phyloP scores from a whole-genome alignment of 2,329 filamentous ascomycete species.

The Fusarium pseudograminearum region DNA sequence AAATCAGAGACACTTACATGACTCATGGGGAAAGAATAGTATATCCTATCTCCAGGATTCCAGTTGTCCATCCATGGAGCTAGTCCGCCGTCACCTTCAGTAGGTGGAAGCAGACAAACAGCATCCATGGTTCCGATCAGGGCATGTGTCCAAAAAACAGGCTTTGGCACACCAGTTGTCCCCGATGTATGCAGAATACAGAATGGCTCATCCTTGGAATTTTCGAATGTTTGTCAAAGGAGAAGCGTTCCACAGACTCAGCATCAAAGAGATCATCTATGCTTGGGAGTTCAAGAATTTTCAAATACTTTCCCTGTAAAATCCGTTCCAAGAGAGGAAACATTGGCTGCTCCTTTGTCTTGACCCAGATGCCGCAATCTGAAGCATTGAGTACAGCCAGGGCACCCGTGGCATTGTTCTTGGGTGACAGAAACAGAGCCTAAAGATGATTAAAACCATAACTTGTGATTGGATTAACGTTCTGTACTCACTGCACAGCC shows the following conservation, averaged over 20 bases:
- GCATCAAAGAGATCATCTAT: slow-evolving; percentile 47
- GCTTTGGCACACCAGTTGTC: slow-evolving; percentile 57
- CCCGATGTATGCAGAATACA: slow-evolving; percentile 58
- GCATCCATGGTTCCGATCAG: slow-evolving; percentile 54
- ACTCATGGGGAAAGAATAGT: slow-evolving; percentile 45
- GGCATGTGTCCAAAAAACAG: slow-evolving; percentile 53
- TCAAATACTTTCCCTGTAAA: slow-evolving; percentile 44
- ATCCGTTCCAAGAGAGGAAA: slow-evolving; percentile 42
- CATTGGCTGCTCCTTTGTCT: slow-evolving; percentile 32
- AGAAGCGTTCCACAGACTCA: slow-evolving; percentile 33
- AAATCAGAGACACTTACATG: neutral
- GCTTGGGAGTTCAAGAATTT: slow-evolving; percentile 46
- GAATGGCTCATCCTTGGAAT: slow-evolving; percentile 52
- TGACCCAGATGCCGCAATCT: slow-evolving; percentile 51
- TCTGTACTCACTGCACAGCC: slow-evolving; percentile 47
- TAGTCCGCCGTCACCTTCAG: slow-evolving; percentile 44
- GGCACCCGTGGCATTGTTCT: slow-evolving; percentile 52
- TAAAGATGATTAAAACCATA: slow-evolving; percentile 1
- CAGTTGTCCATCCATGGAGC: slow-evolving; percentile 47
- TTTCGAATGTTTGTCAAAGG: slow-evolving; percentile 51
- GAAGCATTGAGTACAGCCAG: slow-evolving; percentile 50
- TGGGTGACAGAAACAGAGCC: slow-evolving; percentile 52
- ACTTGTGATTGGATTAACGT: no score
- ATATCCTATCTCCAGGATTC: slow-evolving; percentile 46
- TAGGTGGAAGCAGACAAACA: slow-evolving; percentile 50